A percentile compares a stretch with the other conserved stretches of the same genome.
phyloP scores from a whole-genome alignment of 1,284 basidiomycete species.

The Leccinum huronense region DNA sequence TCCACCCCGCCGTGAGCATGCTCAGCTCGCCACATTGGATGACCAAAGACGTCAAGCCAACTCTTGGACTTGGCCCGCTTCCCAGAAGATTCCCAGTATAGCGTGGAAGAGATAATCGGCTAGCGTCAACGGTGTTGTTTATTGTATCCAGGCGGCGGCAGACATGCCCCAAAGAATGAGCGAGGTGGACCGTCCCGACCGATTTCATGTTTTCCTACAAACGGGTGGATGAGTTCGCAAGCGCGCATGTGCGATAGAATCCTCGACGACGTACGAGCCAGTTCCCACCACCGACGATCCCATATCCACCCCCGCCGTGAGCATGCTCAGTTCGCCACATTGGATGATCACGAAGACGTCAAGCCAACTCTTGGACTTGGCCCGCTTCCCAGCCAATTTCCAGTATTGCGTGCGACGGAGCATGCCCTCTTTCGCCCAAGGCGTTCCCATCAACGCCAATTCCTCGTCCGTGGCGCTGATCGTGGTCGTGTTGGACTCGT shows the following conservation, averaged over 20 bases:
- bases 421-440: conserved; percentile 99
- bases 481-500: conserved; percentile 58
- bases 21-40: no score
- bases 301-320: conserved; percentile 62
- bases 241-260: not conserved
- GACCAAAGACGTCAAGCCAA: no score
- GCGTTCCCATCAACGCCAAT: conserved; percentile 89
- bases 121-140: conserved; percentile 82
- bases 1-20: conserved; percentile 63
- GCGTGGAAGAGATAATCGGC: conserved; percentile 42
- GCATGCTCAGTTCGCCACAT: conserved; percentile 93
- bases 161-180: conserved; percentile 87
- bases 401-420: conserved; percentile 93
- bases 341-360: conserved; percentile 96
- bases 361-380: conserved; percentile 85
- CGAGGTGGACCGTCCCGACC: conserved; percentile 78
- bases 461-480: conserved; percentile 92
- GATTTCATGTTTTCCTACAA: conserved; percentile 78
- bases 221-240: not conserved
- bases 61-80: no score
- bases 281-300: conserved; percentile 88
- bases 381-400: conserved; percentile 79
- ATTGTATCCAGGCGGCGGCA: conserved; percentile 92
- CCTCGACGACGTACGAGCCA: conserved; percentile 74
- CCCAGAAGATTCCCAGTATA: no score